Conservation (phyloP, 257 asterid genomes). For the Verbascum thapsus region DNA sequence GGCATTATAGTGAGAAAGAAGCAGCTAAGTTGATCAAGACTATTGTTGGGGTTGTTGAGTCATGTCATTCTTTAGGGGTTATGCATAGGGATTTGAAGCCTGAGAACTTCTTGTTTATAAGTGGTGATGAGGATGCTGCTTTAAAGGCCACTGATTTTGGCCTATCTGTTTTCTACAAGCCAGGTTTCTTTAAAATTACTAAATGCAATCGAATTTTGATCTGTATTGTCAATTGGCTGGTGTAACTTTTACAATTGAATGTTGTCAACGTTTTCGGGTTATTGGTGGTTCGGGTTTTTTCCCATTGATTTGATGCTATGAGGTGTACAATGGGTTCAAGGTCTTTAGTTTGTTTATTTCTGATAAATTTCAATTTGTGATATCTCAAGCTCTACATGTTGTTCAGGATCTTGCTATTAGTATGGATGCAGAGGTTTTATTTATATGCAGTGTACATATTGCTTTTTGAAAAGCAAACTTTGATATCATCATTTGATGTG, state of each 20-base stretch:
- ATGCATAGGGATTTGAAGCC: conserved; percentile 95
- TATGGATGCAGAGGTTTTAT: conserved; percentile 2
- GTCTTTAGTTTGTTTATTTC: background rate
- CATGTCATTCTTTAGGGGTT: conserved; percentile 85
- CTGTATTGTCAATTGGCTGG: background rate
- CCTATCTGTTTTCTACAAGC: conserved; percentile 83
- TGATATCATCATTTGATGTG: too few species aligned
- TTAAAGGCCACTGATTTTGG: conserved; percentile 93
- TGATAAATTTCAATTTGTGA: conserved; percentile 15
- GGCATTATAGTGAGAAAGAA: conserved; percentile 79
- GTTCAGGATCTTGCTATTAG: background rate
- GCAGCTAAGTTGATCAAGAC: conserved; percentile 78
- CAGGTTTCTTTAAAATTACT: conserved; percentile 48
- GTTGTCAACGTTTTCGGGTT: background rate
- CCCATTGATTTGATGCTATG: background rate
- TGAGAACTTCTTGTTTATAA: conserved; percentile 83
- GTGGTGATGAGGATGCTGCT: conserved; percentile 74
- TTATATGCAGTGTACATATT: conserved; percentile 4
- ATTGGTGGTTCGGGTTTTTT: conserved; percentile 8
- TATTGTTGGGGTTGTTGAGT: conserved; percentile 79
- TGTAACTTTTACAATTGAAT: background rate
- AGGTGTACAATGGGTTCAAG: background rate
- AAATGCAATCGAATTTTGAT: background rate
- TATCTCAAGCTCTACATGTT: background rate
- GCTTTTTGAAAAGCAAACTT: background rate